These are phyloP conservation scores for Gloeostereum incarnatum DNA, from an alignment of 768 basidiomycete species.

Conservation along the genomic window DNA sequence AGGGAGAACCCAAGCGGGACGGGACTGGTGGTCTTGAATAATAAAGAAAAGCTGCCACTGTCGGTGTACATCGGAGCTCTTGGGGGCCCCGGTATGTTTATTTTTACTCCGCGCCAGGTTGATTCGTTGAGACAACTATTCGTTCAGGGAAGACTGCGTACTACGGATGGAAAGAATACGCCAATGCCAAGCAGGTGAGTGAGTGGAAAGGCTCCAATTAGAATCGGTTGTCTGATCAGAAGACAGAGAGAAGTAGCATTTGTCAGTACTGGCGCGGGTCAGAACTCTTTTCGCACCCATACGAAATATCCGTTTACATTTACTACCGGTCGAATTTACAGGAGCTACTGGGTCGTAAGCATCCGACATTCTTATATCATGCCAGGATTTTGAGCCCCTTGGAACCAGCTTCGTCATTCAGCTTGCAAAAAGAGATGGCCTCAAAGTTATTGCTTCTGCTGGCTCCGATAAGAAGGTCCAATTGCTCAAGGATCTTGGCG, in stretches of 20 bases:
- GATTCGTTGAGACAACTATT: not conserved
- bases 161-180: constrained; percentile 14
- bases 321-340: constrained; percentile 27
- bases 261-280: constrained; percentile 30
- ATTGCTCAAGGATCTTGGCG: constrained; percentile 51
- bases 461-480: constrained; percentile 69
- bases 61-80: constrained; percentile 36
- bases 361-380: not conserved
- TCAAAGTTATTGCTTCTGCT: constrained; percentile 63
- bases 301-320: too few species aligned
- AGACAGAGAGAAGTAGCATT: constrained; percentile 31
- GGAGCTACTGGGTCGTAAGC: constrained; percentile 55
- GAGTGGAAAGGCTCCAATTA: not conserved
- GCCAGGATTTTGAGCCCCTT: not conserved
- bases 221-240: not conserved
- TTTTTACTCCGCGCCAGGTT: not conserved
- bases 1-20: constrained; percentile 8
- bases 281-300: too few species aligned
- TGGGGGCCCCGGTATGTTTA: constrained; percentile 41
- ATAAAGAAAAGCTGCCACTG: constrained; percentile 38
- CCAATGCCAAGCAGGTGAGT: constrained; percentile 10
- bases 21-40: constrained; percentile 21
- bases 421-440: constrained; percentile 38
- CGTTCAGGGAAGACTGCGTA: constrained; percentile 17
- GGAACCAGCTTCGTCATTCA: constrained; percentile 29